phyloP scores from a whole-genome alignment of 2,329 filamentous ascomycete species.

The Hypoxylon sp. region DNA sequence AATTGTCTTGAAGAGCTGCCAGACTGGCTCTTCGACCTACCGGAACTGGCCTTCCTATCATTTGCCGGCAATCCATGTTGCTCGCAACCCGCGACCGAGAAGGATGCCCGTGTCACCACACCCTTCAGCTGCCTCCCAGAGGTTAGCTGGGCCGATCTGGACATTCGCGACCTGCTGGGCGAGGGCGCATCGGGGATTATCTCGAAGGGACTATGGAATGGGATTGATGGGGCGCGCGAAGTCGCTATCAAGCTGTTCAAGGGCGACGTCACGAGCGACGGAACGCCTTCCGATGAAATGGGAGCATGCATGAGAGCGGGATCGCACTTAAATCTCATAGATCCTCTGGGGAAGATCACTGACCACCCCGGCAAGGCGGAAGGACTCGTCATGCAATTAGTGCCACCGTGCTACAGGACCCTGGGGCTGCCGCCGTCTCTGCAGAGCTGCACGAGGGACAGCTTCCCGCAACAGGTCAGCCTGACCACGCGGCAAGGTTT shows the following conservation, averaged over 20 bases:
- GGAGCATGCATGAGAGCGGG: conserved; percentile 63
- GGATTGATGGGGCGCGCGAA: conserved; percentile 51
- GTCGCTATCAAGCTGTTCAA: conserved; percentile 67
- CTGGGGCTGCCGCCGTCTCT: conserved; percentile 63
- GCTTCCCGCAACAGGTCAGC: conserved; percentile 54
- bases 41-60: conserved; percentile 63
- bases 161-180: conserved; percentile 59
- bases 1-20: conserved; percentile 60
- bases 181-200: conserved; percentile 65
- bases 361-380: conserved; percentile 58
- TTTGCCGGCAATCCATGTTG: conserved; percentile 65
- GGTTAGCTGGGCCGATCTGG: conserved; percentile 60
- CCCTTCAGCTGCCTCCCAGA: conserved; percentile 54
- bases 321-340: conserved; percentile 62
- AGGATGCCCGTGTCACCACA: conserved; percentile 32
- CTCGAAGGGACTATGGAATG: conserved; percentile 59
- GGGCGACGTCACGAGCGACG: conserved; percentile 63
- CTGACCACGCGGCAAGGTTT: conserved; percentile 54
- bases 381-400: conserved; percentile 64
- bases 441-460: conserved; percentile 63
- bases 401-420: conserved; percentile 60
- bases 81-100: conserved; percentile 41
- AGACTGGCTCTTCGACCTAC: conserved; percentile 61
- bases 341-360: conserved; percentile 61
- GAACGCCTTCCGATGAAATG: conserved; percentile 66